Conservation (phyloP, 768 basidiomycete species). For the Hypholoma fasciculare region DNA sequence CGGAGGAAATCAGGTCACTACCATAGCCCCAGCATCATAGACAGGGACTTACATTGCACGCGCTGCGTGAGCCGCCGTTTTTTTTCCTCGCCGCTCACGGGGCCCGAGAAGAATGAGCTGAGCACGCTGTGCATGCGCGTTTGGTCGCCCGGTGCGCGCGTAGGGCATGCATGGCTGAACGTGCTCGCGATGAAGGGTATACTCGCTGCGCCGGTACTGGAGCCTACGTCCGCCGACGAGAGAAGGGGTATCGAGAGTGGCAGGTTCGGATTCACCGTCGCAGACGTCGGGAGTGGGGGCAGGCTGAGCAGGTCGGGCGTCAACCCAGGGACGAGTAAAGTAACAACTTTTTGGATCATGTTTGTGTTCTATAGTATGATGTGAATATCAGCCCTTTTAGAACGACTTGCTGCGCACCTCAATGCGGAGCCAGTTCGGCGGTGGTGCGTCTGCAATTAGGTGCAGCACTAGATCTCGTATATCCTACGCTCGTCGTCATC, state of each 20-base stretch:
- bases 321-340: constrained; percentile 85
- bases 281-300: constrained; percentile 68
- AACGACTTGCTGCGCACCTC: constrained; percentile 50
- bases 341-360: constrained; percentile 75
- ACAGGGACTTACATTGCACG: constrained; percentile 33
- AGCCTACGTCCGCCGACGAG: constrained; percentile 21
- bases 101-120: constrained; percentile 78
- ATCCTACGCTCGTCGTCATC: constrained; percentile 52
- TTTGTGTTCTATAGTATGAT: constrained; percentile 57
- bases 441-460: constrained; percentile 78
- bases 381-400: background rate
- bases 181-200: constrained; percentile 72
- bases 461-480: constrained; percentile 86
- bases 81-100: constrained; percentile 80
- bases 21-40: background rate
- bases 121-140: constrained; percentile 85
- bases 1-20: background rate
- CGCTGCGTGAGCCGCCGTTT: constrained; percentile 54
- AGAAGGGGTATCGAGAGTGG: constrained; percentile 42
- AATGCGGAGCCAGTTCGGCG: constrained; percentile 83
- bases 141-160: constrained; percentile 88
- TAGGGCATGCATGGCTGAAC: constrained; percentile 93
- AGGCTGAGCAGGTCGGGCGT: constrained; percentile 73
- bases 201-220: constrained; percentile 26
- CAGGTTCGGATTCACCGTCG: constrained; percentile 51